phyloP scores from a whole-genome alignment of 2,329 filamentous ascomycete species.

The Sporothrix phasma region DNA sequence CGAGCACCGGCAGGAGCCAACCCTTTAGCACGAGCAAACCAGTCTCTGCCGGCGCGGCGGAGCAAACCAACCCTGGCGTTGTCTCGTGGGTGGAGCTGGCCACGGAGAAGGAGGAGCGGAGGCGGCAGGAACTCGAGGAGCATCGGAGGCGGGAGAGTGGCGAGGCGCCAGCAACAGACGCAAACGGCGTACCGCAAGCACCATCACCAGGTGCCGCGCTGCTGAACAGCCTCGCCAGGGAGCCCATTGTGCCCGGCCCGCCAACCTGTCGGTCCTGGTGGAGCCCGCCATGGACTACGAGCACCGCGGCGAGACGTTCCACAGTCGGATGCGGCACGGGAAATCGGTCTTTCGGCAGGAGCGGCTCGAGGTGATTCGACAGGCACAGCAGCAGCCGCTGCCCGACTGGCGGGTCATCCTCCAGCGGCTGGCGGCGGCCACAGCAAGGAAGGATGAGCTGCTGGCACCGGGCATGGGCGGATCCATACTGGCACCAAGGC shows the following conservation, averaged over 20 bases:
- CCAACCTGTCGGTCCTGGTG: conserved; percentile 24
- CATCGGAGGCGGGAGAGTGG: background rate
- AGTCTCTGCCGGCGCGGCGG: background rate
- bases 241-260: conserved; percentile 17
- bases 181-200: background rate
- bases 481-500: background rate
- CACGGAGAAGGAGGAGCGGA: conserved; percentile 3
- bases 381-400: conserved; percentile 22
- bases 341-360: conserved; percentile 29
- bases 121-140: background rate
- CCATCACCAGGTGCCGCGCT: conserved; percentile 17
- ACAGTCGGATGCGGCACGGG: conserved; percentile 19
- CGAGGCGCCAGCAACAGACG: background rate
- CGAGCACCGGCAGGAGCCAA: background rate
- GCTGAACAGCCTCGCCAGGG: conserved; percentile 19
- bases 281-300: conserved; percentile 20
- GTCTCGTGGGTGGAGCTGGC: conserved; percentile 11
- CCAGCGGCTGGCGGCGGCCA: conserved; percentile 29
- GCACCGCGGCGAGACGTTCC: conserved; percentile 18
- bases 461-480: background rate
- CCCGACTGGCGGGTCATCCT: conserved; percentile 34
- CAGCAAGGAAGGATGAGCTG: conserved; percentile 18
- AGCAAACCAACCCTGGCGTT: background rate
- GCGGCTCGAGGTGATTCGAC: conserved; percentile 28
- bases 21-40: conserved; percentile 3